Conservation (phyloP, 1,139 yeast genomes). For the Debaryomyces singareniensis region DNA sequence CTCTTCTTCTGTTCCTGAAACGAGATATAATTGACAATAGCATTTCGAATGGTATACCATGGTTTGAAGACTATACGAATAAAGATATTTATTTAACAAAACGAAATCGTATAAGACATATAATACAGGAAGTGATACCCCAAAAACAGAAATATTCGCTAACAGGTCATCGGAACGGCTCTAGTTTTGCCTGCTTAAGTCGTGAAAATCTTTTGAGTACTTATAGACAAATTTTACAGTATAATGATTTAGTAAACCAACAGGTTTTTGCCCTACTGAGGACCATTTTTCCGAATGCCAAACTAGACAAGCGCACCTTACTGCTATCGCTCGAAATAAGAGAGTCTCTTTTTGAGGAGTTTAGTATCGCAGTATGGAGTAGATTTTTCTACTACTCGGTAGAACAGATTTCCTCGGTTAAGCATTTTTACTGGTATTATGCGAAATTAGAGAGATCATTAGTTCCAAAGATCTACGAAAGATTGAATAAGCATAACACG, state of each 20-base stretch:
- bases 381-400: constrained; percentile 28
- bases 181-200: neutral
- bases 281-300: neutral
- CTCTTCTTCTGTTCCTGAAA: constrained; percentile 46
- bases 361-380: constrained; percentile 18
- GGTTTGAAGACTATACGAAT: constrained; percentile 73
- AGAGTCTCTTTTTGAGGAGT: constrained; percentile 4
- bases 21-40: constrained; percentile 43
- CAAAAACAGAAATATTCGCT: constrained; percentile 2
- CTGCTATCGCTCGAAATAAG: constrained; percentile 4
- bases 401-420: constrained; percentile 31
- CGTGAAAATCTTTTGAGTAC: neutral
- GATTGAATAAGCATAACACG: neutral
- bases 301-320: constrained; percentile 4
- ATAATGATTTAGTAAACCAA: neutral
- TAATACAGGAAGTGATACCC: constrained; percentile 25
- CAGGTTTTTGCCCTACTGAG: constrained; percentile 3
- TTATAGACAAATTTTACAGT: neutral
- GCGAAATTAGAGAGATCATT: constrained; percentile 33
- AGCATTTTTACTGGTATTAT: constrained; percentile 41
- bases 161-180: no score
- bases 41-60: constrained; percentile 24
- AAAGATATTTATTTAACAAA: constrained; percentile 45
- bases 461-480: constrained; percentile 17
- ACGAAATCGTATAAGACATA: constrained; percentile 43